Conservation (phyloP, 257 asterid genomes). For the Lavandula angustifolia region DNA sequence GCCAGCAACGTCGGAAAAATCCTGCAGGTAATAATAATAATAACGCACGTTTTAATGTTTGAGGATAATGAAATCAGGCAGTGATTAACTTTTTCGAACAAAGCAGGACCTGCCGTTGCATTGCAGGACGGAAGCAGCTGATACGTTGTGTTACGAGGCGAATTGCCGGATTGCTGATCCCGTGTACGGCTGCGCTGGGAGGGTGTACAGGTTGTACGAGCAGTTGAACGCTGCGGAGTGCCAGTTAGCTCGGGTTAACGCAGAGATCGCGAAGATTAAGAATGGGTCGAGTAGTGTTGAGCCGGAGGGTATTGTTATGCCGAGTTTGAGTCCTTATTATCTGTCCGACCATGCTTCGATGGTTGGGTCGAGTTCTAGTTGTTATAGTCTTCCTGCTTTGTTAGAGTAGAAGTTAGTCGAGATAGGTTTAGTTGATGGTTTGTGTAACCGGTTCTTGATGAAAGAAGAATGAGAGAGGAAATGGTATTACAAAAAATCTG, state of each 20-base stretch:
- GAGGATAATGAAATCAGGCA: not conserved
- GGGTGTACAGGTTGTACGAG: conserved; percentile 42
- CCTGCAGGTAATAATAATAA: conserved; percentile 42
- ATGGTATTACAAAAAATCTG: too few relatives aligned
- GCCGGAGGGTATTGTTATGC: not conserved
- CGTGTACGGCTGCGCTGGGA: conserved; percentile 63
- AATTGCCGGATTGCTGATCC: conserved; percentile 60
- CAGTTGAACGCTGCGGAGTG: conserved; percentile 45
- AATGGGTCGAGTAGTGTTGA: not conserved
- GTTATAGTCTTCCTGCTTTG: conserved; percentile 28
- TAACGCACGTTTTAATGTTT: not conserved
- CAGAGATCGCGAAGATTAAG: conserved; percentile 32
- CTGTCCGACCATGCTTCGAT: not conserved
- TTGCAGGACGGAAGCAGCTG: conserved; percentile 52
- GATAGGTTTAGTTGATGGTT: not conserved
- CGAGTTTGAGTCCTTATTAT: not conserved
- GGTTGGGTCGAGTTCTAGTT: not conserved
- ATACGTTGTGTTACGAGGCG: conserved; percentile 62
- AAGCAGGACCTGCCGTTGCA: conserved; percentile 55
- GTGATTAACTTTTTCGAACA: too few relatives aligned
- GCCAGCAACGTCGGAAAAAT: conserved; percentile 70
- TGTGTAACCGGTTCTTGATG: too few relatives aligned
- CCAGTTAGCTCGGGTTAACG: conserved; percentile 53
- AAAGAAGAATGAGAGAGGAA: too few relatives aligned
- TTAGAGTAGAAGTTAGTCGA: conserved; percentile 23